A percentile compares a stretch with the other conserved stretches of the same genome.
Evolutionary conservation across 192 early-diverging fungal species (phyloP).

Genomic region (Podila verticillata): DNA sequence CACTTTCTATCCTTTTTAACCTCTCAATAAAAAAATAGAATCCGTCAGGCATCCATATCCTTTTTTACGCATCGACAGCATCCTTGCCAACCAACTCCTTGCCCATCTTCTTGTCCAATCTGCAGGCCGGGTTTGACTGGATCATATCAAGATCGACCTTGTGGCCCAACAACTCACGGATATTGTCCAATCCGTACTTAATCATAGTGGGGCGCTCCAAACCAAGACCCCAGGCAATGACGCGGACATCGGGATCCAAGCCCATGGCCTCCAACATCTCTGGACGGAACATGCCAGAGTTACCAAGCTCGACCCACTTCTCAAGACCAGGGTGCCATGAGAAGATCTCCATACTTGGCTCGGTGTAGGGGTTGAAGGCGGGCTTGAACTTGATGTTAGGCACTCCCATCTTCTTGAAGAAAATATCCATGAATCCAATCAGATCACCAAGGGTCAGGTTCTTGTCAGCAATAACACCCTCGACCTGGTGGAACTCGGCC

Average conservation of each 20-base stretch:
- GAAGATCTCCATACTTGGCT: conserved; percentile 99
- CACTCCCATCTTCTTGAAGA: conserved; percentile 98
- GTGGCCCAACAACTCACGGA: conserved; percentile 94
- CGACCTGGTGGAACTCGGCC: conserved; percentile 99
- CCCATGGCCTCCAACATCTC: conserved; percentile 98
- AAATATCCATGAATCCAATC: conserved; percentile 95
- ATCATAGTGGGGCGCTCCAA: conserved; percentile 99
- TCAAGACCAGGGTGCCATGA: conserved; percentile 89
- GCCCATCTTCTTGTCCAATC: conserved; percentile 92
- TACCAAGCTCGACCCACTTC: conserved; percentile 96
- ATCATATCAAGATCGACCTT: conserved; percentile 94
- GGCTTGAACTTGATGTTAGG: conserved; percentile 98
- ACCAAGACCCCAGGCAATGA: conserved; percentile 98
- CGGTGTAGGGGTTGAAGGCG: conserved; percentile 99
- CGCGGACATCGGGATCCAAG: conserved; percentile 91
- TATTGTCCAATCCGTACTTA: conserved; percentile 94
- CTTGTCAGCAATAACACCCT: conserved; percentile 97
- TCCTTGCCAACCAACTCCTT: conserved; percentile 63
- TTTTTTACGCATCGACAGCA: conserved; percentile 35
- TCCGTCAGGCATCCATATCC: background rate
- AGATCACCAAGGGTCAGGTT: conserved; percentile 95
- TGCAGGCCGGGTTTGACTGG: conserved; percentile 87
- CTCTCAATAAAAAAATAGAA: no score
- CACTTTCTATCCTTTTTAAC: background rate
- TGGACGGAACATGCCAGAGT: conserved; percentile 99